These are phyloP conservation scores for Mycena vulgaris DNA, from an alignment of 768 basidiomycete species.

Conservation along the genomic window DNA sequence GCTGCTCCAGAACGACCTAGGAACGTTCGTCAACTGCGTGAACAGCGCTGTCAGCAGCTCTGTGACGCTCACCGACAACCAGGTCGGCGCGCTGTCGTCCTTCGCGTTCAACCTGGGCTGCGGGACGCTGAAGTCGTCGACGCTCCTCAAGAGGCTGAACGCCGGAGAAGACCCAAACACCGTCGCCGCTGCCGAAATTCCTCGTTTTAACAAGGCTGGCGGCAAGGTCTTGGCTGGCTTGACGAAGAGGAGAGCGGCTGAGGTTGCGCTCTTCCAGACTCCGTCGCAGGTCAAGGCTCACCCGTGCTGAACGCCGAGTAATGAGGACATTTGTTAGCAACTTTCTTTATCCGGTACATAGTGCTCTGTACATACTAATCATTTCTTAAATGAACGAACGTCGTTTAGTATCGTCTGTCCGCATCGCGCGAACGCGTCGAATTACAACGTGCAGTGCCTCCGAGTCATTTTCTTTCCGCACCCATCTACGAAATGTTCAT, in stretches of 20 bases:
- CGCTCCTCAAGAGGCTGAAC: constrained; percentile 47
- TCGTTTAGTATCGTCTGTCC: too few species aligned
- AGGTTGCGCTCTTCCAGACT: constrained; percentile 49
- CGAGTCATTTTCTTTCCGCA: too few species aligned
- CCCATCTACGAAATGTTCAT: too few species aligned
- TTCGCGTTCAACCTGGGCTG: constrained; percentile 50
- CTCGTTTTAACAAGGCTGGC: constrained; percentile 47
- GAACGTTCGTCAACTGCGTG: constrained; percentile 44
- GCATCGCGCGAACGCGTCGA: too few species aligned
- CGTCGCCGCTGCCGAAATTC: constrained; percentile 46
- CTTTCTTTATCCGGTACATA: too few species aligned
- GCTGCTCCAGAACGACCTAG: constrained; percentile 46
- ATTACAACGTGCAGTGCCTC: too few species aligned
- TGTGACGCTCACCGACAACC: constrained; percentile 49
- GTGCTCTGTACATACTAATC: too few species aligned
- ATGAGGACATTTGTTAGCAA: too few species aligned
- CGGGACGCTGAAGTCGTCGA: constrained; percentile 43
- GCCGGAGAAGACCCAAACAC: constrained; percentile 48
- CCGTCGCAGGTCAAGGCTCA: constrained; percentile 45
- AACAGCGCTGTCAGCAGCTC: constrained; percentile 43
- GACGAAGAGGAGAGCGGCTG: constrained; percentile 44
- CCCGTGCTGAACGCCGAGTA: constrained; percentile 38
- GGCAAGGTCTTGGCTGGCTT: constrained; percentile 46
- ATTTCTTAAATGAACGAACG: too few species aligned
- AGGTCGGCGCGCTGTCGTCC: constrained; percentile 47